These are phyloP conservation scores for Coemansia sp. DNA, from an alignment of 192 early-diverging fungal genomes.

Conservation along the genomic window DNA sequence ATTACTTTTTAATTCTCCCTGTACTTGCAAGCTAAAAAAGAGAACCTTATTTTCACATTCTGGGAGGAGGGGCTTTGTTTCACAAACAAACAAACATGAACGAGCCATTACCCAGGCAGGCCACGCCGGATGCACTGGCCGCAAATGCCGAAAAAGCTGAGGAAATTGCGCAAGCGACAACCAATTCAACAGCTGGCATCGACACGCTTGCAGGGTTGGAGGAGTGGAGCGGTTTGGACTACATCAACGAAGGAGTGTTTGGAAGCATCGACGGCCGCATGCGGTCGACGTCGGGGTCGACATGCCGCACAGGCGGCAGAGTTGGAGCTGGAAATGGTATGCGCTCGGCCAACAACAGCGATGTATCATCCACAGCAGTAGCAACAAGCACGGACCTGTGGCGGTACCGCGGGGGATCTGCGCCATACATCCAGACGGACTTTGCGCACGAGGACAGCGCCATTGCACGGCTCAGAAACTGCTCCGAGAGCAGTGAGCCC, in stretches of 20 bases:
- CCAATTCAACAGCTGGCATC: constrained; percentile 11
- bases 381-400: not conserved
- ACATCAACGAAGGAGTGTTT: constrained; percentile 41
- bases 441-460: constrained; percentile 9
- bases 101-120: not conserved
- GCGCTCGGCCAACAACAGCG: constrained; percentile 10
- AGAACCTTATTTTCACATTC: not conserved
- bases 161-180: constrained; percentile 9
- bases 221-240: constrained; percentile 26
- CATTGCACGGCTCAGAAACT: constrained; percentile 22
- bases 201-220: constrained; percentile 14
- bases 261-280: constrained; percentile 45
- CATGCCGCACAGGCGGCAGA: constrained; percentile 14
- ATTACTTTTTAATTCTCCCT: not conserved
- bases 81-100: not conserved
- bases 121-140: not conserved
- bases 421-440: constrained; percentile 1
- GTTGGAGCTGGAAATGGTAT: not conserved
- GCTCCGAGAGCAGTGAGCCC: constrained; percentile 43
- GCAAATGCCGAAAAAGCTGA: constrained; percentile 7
- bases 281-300: constrained; percentile 45
- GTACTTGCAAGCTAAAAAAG: not conserved
- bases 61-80: not conserved
- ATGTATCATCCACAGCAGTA: constrained; percentile 3
- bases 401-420: constrained; percentile 9